phyloP scores from a whole-genome alignment of 768 basidiomycete species.

The Ephemerocybe angulata region DNA sequence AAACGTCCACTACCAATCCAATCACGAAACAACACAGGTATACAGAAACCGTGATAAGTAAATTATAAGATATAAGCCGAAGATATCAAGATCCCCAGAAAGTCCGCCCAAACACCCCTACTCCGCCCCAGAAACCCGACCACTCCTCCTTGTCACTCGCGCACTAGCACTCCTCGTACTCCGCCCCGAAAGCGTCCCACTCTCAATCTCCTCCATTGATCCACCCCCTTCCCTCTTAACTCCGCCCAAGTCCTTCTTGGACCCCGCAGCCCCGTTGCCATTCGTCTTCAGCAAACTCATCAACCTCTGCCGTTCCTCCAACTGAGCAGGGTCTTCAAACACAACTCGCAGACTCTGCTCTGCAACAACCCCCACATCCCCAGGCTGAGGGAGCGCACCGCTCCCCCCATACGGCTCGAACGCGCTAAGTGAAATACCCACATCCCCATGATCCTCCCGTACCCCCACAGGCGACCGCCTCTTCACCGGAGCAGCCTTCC shows the following conservation, averaged over 20 bases:
- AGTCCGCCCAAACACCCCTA: no score
- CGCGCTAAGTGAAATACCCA: constrained; percentile 19
- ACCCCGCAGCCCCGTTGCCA: not conserved
- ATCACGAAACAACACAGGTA: no score
- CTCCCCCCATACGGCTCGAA: constrained; percentile 24
- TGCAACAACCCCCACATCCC: not conserved
- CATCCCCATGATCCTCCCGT: constrained; percentile 11
- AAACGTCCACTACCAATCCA: no score
- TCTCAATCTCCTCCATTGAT: not conserved
- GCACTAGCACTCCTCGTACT: not conserved
- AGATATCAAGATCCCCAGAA: no score
- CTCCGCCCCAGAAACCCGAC: not conserved
- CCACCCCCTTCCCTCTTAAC: not conserved
- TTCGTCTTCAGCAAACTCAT: constrained; percentile 47
- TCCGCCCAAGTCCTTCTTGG: not conserved
- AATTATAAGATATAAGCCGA: no score
- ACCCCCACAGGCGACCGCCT: constrained; percentile 38
- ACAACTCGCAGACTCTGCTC: constrained; percentile 51
- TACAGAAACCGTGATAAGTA: no score
- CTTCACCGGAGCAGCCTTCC: constrained; percentile 35
- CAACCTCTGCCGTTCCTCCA: constrained; percentile 53
- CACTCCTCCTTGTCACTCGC: not conserved
- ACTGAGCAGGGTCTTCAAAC: constrained; percentile 67
- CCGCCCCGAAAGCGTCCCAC: not conserved
- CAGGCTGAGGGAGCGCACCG: not conserved